These are phyloP conservation scores for Cladophialophora exuberans DNA, from an alignment of 2,329 filamentous ascomycete genomes.

Conservation along the genomic window DNA sequence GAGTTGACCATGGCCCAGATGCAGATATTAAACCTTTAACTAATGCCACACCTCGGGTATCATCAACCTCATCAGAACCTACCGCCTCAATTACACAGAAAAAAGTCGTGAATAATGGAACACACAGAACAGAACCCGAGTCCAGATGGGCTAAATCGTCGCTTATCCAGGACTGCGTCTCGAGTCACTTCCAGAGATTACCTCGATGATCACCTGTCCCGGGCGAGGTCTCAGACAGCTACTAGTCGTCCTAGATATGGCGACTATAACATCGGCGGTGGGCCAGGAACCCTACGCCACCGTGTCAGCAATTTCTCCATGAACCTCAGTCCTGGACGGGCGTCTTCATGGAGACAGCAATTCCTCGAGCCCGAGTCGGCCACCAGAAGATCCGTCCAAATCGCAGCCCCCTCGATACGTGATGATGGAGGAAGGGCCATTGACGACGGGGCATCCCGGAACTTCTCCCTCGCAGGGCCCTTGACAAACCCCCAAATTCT, in stretches of 20 bases:
- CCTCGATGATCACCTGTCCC: constrained; percentile 3
- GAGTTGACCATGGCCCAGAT: too few relatives aligned
- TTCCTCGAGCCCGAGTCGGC: constrained; percentile 1
- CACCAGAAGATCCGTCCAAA: constrained; percentile 15
- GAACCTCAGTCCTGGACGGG: constrained; percentile 18
- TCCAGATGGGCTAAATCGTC: constrained; percentile 4
- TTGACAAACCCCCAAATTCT: too few relatives aligned
- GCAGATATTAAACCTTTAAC: too few relatives aligned
- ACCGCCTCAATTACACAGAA: too few relatives aligned
- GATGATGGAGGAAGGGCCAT: too few relatives aligned
- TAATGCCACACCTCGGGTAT: too few relatives aligned
- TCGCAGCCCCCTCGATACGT: constrained; percentile 12
- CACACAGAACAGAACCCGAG: constrained; percentile 6
- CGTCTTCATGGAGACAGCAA: constrained; percentile 6
- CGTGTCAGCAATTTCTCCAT: constrained; percentile 12
- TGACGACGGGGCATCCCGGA: constrained; percentile 19
- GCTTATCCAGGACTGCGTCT: background rate
- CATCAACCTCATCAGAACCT: too few relatives aligned
- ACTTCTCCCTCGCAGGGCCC: constrained; percentile 37
- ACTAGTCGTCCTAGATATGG: constrained; percentile 10
- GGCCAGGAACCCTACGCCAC: constrained; percentile 10
- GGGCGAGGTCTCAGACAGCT: constrained; percentile 7
- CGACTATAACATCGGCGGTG: constrained; percentile 14
- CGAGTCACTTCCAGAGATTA: constrained; percentile 14
- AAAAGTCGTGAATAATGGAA: constrained; percentile 17